Evolutionary conservation across 2,329 filamentous ascomycete genomes (phyloP), one percentile per base, ranked within the genome.

Genomic region (Blumeriella jaapii): DNA sequence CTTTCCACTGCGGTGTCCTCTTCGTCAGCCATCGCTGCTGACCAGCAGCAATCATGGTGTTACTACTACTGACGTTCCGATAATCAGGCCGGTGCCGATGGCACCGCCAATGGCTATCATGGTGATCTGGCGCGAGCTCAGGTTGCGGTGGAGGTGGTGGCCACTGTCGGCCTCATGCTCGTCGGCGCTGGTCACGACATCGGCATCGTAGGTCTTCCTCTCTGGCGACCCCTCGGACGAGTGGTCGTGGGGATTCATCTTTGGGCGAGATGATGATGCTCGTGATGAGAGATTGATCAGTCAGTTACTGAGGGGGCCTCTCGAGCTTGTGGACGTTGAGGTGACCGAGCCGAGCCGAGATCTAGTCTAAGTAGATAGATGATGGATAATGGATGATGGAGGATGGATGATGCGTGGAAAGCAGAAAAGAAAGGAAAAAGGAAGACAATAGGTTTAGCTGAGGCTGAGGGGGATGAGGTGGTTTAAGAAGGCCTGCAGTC

Each of bases 21-120:
- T 23, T 5, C 29, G 36, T 51, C 30, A 46, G 38, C 35, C 33
- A 14, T 5, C 15, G 10, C 18, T 9, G 5, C 22, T 37, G 33
- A 16, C 8, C 15, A 20, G 10, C n/a, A n/a, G 7, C 12, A 26
- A 10, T 29, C 30, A n/a, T 14, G 20, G 30, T 11, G 12, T 11
- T 29, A 33, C 19, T 17, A 25, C 22, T 13, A 46, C 41, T 37
- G 32, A 50, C 45, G 71, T 76, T 43, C 78, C 78, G 51, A 84
- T 78, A 48, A 84, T 81, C 39, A 84, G 64, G 56, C 79, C 80
- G 6, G 50, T 83, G 31, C 39, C 39, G 15, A 41, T 41, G 18
- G 39, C 39, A 19, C 39, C 39, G 11, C 39, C 39, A 14, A 41
- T 41, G 6, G 39, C 39, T 8, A 41, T 41, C 39, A 41, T 41